These are phyloP conservation scores for Lathyrus tuberosus DNA, from an alignment of 306 rosid species.

Conservation along the genomic window DNA sequence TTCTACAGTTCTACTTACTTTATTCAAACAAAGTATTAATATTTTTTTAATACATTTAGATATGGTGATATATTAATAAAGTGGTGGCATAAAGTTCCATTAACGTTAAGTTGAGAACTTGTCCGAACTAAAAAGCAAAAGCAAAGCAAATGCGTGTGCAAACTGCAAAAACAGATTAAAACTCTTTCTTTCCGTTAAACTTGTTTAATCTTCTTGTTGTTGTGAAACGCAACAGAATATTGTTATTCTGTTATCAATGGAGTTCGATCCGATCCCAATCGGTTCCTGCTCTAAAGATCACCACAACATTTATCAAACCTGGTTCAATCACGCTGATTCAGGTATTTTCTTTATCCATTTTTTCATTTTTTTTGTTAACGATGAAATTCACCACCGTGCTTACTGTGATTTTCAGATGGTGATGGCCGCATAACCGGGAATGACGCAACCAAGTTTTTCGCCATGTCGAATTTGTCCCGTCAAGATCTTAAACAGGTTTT, in stretches of 20 bases:
- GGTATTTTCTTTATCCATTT: conserved; percentile 41
- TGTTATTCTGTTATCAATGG: conserved; percentile 52
- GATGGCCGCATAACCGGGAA: conserved; percentile 93
- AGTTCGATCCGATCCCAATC: conserved; percentile 66
- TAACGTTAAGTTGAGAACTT: too few relatives aligned
- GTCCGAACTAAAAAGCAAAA: too few relatives aligned
- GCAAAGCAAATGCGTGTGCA: too few relatives aligned
- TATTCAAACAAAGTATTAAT: too few relatives aligned
- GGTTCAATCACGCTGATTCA: conserved; percentile 85
- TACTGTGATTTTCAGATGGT: conserved; percentile 52
- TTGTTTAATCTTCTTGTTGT: too few relatives aligned
- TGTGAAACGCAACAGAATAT: background rate
- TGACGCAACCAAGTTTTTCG: conserved; percentile 83
- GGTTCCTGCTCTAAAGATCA: conserved; percentile 79
- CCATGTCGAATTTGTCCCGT: conserved; percentile 76
- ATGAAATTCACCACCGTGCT: background rate
- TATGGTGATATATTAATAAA: too few relatives aligned
- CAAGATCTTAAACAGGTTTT: conserved; percentile 93
- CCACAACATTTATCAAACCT: conserved; percentile 63
- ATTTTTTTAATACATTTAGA: too few relatives aligned
- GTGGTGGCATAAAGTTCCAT: too few relatives aligned
- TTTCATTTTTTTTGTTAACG: conserved; percentile 17
- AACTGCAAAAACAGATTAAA: too few relatives aligned
- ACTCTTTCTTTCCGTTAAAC: too few relatives aligned
- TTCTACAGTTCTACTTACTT: too few relatives aligned